Evolutionary conservation across 805 yeast species (phyloP), one percentile per base, ranked within the genome.

Genomic region (Citeromyces matritensis): DNA sequence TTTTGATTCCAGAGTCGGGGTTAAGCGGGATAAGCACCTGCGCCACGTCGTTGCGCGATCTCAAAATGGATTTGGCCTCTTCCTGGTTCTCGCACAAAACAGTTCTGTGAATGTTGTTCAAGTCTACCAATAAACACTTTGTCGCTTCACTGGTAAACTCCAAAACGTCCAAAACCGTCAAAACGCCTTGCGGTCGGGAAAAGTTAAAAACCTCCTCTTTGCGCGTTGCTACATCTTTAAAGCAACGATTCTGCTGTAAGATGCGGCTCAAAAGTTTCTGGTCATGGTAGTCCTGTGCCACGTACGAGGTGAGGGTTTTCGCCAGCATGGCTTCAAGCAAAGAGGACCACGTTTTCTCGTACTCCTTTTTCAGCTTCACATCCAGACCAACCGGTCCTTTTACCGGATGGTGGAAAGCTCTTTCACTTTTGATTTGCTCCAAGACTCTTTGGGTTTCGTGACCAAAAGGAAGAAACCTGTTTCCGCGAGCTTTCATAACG

Each of bases 351-450:
- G 56, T 47, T 13, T 60, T 52, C 7, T 17, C 21, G 41, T 52
- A 69, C 6, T 64, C 73, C 2, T 54, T 47, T 42, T 71, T 78
- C 9, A 88, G 56, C 4, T 66, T 58, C 3, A 84, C 58, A 36
- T 55, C 54, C 3, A 60, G 40, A 1, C 95, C 95, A 2, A 88
- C 39, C 0, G 98, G 98, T 0, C 97, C 97, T 11, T 77, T 49
- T 0, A 94, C 94, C 24, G 44, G 44, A 2, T 49, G 42, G 11
- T 60, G 61, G 60, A 68, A 74, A 10, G 50, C 42, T 0, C 40
- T 30, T 9, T 55, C 55, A 2, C 47, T 41, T 17, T 51, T 39
- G 5, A 76, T 64, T 4, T 56, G 66, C 3, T 44, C 39, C 15
- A 74, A 41, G 5, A 76, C 10, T 7, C 7, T 5, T 7, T 17